These are phyloP conservation scores for Lentinula aciculospora DNA, from an alignment of 768 basidiomycete genomes.

Conservation along the genomic window DNA sequence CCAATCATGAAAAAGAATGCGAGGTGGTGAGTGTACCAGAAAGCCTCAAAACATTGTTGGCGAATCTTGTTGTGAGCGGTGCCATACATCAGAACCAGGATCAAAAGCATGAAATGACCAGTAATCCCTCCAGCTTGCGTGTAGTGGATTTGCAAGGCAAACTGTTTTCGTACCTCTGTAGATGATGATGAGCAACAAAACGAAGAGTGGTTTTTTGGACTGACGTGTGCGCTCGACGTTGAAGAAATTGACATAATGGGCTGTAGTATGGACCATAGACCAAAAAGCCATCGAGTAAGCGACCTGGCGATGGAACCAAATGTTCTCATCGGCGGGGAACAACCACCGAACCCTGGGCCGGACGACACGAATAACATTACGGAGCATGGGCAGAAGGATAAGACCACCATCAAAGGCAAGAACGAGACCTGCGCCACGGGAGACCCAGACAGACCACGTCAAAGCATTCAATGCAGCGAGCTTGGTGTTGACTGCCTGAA, in stretches of 20 bases:
- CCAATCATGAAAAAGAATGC: conserved; percentile 93
- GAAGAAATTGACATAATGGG: conserved; percentile 92
- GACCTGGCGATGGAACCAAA: conserved; percentile 94
- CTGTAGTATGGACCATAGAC: conserved; percentile 88
- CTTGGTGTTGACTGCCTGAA: conserved; percentile 51
- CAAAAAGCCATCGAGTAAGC: conserved; percentile 94
- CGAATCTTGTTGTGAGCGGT: conserved; percentile 89
- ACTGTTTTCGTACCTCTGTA: conserved; percentile 73
- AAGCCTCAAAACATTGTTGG: conserved; percentile 86
- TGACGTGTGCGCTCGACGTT: conserved; percentile 84
- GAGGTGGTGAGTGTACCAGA: conserved; percentile 96
- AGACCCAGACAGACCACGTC: conserved; percentile 82
- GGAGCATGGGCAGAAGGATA: conserved; percentile 85
- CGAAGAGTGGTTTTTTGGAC: conserved; percentile 22
- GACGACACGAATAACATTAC: conserved; percentile 80
- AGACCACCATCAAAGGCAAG: conserved; percentile 84
- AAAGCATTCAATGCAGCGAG: conserved; percentile 77
- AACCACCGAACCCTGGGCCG: conserved; percentile 78
- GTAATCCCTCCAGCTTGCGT: conserved; percentile 87
- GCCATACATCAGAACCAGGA: conserved; percentile 91
- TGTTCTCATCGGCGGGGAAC: conserved; percentile 90
- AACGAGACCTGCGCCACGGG: conserved; percentile 87
- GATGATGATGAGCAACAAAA: background rate
- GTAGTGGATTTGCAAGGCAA: conserved; percentile 83
- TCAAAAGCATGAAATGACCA: conserved; percentile 91